Conservation (phyloP, 352 stramenopile genomes). For the Globisporangium cederbergense region DNA sequence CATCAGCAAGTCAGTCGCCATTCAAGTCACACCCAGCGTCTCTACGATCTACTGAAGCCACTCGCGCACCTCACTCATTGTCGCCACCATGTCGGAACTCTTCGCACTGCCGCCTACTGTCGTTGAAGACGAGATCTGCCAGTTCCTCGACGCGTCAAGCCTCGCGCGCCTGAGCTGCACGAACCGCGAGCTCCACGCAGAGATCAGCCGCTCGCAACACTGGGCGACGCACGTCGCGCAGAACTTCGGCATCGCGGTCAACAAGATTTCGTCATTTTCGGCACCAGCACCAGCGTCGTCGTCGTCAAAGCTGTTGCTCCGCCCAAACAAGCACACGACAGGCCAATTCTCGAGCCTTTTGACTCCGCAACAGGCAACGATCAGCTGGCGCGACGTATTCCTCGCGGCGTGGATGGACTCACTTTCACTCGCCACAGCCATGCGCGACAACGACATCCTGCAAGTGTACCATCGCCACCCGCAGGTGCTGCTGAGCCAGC, state of each 20-base stretch:
- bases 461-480: conserved; percentile 30
- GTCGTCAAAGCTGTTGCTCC: background rate
- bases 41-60: background rate
- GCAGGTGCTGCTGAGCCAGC: conserved; percentile 24
- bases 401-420: conserved; percentile 36
- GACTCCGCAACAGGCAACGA: conserved; percentile 3
- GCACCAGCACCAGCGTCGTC: background rate
- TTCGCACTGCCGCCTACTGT: conserved; percentile 32
- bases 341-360: background rate
- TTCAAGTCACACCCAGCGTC: background rate
- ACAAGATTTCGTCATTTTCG: conserved; percentile 18
- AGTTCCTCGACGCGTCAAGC: conserved; percentile 39
- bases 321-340: background rate
- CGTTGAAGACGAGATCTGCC: conserved; percentile 38
- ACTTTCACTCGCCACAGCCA: conserved; percentile 18
- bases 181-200: conserved; percentile 31
- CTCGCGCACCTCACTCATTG: no score
- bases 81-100: conserved; percentile 16
- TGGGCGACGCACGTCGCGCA: conserved; percentile 42
- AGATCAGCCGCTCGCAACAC: conserved; percentile 27
- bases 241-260: conserved; percentile 36
- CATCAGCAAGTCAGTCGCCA: background rate
- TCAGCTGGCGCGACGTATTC: conserved; percentile 51
- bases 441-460: conserved; percentile 33
- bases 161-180: conserved; percentile 33